Conservation (phyloP, 306 rosid species). For the Trifolium subterraneum region DNA sequence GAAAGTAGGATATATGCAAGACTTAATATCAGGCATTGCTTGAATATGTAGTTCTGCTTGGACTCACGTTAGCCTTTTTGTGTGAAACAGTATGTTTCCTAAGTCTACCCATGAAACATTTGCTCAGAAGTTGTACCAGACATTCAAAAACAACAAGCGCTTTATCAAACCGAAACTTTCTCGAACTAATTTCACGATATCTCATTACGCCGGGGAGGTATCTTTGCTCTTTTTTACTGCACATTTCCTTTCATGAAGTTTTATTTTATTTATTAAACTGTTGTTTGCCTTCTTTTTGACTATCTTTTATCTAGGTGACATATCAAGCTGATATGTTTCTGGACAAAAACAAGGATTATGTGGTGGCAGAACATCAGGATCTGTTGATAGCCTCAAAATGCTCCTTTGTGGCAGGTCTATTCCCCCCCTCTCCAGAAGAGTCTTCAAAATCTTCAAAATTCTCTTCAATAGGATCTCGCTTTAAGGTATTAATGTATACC, state of each 20-base stretch:
- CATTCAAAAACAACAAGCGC: conserved; percentile 95
- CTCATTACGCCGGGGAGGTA: conserved; percentile 99
- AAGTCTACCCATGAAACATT: conserved; percentile 99
- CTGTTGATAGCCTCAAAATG: conserved; percentile 87
- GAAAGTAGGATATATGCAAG: conserved; percentile 23
- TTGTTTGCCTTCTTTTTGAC: conserved; percentile 35
- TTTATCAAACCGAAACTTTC: conserved; percentile 98
- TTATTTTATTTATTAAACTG: conserved; percentile 1
- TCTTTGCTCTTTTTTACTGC: conserved; percentile 34
- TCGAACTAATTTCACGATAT: conserved; percentile 91
- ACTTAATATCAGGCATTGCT: conserved; percentile 30
- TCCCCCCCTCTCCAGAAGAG: conserved; percentile 89
- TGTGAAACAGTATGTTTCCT: conserved; percentile 95
- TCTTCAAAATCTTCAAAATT: conserved; percentile 93
- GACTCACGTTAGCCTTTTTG: conserved; percentile 48
- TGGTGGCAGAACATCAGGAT: conserved; percentile 96
- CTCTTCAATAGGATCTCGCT: conserved; percentile 98
- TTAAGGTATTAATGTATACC: conserved; percentile 64
- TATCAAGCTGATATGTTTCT: conserved; percentile 95
- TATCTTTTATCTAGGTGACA: conserved; percentile 65
- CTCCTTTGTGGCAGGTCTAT: conserved; percentile 82
- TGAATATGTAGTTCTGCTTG: conserved; percentile 42
- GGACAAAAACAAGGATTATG: conserved; percentile 99
- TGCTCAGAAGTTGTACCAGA: conserved; percentile 96
- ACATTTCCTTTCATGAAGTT: conserved; percentile 33